Base-by-base conservation (phyloP, 306 rosid species). In the Canavalia ensiformis region DNA sequence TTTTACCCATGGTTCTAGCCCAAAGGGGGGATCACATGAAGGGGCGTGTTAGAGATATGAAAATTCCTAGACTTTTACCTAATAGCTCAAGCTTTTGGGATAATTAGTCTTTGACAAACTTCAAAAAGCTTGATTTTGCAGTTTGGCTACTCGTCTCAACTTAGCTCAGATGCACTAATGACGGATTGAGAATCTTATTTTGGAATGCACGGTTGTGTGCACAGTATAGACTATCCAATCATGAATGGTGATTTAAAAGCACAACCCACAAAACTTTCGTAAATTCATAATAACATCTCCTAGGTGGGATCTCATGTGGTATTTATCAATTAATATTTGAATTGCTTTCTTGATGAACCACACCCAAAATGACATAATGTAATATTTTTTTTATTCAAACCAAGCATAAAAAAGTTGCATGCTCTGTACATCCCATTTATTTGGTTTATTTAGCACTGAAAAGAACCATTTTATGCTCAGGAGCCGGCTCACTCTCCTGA, bases 401-500 rank as follows among this genome's bases (percentile, higher is more conserved):
- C 34, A 30, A 31, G 64, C 70, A 42, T 51, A 13, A n/a, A 41
- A 49, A 74, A 57, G 46, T 9, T 58, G 68, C 60, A 52, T 57
- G 54, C 45, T 82, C 76, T 33, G 35, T 65, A 30, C 52, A 30
- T 69, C 29, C 52, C 10, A 46, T 78, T 44, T 64, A 42, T 49
- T 72, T 50, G 12, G 31, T 62, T 71, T 65, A 13, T n/a, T 55
- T 31, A 56, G 64, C 33, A 55, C 60, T 72, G 58, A 77, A 84
- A 31, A 18, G 6, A 65, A 41, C 77, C 57, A 51, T 75, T 63
- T 51, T 54, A 68, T 78, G 67, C 70, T 65, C 70, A 89, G 93
- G 86, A 82, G 80, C 82, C 82, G 72, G 58, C 44, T 69, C 79
- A 68, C 74, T 60, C 68, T 57, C 73, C 78, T 63, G 74, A 57